A percentile compares a stretch with the other conserved stretches of the same genome.
phyloP scores from a whole-genome alignment of 73 alveolate species.

The Blepharisma japonicum region DNA sequence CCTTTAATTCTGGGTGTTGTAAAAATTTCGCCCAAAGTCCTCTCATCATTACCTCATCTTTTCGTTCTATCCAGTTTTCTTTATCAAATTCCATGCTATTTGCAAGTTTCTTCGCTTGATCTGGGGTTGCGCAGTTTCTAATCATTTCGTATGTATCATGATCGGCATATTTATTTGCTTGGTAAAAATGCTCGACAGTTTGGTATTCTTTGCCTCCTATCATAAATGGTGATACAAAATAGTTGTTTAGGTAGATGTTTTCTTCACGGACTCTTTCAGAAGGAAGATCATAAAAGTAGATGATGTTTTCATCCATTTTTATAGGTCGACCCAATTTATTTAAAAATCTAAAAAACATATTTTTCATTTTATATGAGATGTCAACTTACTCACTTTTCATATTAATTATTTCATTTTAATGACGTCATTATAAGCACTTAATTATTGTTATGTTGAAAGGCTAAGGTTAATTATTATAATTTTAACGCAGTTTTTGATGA shows the following conservation, averaged over 20 bases:
- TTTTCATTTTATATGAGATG: too few relatives aligned
- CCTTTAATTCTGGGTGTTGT: not conserved
- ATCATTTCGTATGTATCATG: not conserved
- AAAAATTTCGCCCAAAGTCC: not conserved
- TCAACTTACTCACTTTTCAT: too few relatives aligned
- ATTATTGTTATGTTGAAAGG: too few relatives aligned
- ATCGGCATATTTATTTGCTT: not conserved
- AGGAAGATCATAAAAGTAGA: not conserved
- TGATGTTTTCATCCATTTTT: not conserved
- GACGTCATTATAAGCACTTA: too few relatives aligned
- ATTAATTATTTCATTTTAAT: too few relatives aligned
- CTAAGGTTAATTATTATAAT: too few relatives aligned
- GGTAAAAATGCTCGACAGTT: not conserved
- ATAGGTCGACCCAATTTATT: too few relatives aligned
- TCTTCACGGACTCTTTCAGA: constrained; percentile 2
- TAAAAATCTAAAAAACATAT: too few relatives aligned
- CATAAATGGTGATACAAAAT: not conserved
- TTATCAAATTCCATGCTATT: not conserved
- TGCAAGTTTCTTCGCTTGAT: constrained; percentile 2
- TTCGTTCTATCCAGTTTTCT: not conserved
- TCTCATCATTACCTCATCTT: constrained; percentile 9
- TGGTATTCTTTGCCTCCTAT: not conserved
- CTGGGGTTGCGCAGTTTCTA: not conserved
- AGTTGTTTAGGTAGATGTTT: not conserved
- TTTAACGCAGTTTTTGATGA: too few relatives aligned